A percentile compares a stretch with the other conserved stretches of the same genome.
phyloP scores from a whole-genome alignment of 169 alveolate genomes.

The Plasmodium adleri region DNA sequence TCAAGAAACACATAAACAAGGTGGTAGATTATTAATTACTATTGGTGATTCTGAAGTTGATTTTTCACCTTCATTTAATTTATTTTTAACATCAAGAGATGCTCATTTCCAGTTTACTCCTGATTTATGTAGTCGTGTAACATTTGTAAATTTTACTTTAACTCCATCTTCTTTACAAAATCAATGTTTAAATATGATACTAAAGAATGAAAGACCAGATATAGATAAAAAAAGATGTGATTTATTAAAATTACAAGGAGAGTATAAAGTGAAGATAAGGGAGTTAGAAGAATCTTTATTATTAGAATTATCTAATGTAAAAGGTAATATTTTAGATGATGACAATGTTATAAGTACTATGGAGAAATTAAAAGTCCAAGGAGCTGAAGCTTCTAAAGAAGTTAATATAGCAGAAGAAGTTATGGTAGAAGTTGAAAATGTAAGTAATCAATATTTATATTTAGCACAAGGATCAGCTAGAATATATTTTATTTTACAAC shows the following conservation, averaged over 20 bases:
- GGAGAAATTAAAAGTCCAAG: constrained; percentile 93
- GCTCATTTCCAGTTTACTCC: constrained; percentile 96
- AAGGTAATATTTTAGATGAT: constrained; percentile 97
- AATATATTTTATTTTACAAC: constrained; percentile 87
- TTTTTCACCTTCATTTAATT: constrained; percentile 94
- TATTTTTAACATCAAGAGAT: constrained; percentile 96
- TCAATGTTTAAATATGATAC: constrained; percentile 92
- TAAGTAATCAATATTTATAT: constrained; percentile 89
- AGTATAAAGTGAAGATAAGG: constrained; percentile 91
- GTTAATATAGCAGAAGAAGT: constrained; percentile 94
- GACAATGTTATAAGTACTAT: constrained; percentile 91
- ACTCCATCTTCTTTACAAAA: constrained; percentile 96
- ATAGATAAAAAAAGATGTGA: constrained; percentile 95
- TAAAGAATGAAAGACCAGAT: constrained; percentile 97
- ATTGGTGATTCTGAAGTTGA: constrained; percentile 98
- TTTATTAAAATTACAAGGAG: constrained; percentile 94
- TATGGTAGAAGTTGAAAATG: constrained; percentile 93
- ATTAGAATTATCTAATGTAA: constrained; percentile 94
- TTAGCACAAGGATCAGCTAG: constrained; percentile 93
- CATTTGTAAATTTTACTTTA: constrained; percentile 97
- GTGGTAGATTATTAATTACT: constrained; percentile 95
- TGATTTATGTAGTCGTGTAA: constrained; percentile 97
- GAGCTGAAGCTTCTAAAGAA: constrained; percentile 93
- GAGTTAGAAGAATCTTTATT: constrained; percentile 96
- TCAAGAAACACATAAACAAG: constrained; percentile 96